Evolutionary conservation across 257 asterid species (phyloP).

Genomic region (Solanum peruvianum): DNA sequence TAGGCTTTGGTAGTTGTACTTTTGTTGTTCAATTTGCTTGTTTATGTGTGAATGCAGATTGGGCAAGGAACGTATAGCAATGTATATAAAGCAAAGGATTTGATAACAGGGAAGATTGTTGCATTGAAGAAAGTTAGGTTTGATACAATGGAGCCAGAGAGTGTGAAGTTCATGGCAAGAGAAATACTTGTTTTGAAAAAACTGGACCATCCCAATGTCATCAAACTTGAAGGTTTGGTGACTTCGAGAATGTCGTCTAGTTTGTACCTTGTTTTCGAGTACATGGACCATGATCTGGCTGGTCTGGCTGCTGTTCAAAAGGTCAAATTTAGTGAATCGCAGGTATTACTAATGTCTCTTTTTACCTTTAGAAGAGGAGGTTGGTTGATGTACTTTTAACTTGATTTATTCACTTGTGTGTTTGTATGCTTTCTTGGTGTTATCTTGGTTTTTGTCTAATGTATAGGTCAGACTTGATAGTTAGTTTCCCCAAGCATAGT

Average conservation of each 20-base stretch:
- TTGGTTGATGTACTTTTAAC: not conserved
- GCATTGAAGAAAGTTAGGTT: conserved; percentile 89
- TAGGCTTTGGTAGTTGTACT: not conserved
- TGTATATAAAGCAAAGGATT: conserved; percentile 83
- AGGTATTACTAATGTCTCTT: conserved; percentile 26
- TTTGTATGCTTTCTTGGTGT: not conserved
- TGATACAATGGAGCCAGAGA: conserved; percentile 67
- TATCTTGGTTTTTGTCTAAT: not conserved
- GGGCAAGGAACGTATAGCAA: conserved; percentile 97
- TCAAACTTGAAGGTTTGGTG: conserved; percentile 83
- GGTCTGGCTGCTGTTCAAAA: conserved; percentile 71
- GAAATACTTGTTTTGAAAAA: conserved; percentile 60
- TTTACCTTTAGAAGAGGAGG: not conserved
- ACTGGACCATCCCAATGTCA: conserved; percentile 83
- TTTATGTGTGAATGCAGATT: conserved; percentile 31
- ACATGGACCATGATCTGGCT: conserved; percentile 96
- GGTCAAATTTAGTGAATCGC: conserved; percentile 59
- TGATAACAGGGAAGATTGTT: conserved; percentile 76
- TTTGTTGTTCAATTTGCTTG: not conserved
- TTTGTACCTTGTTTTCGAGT: conserved; percentile 81
- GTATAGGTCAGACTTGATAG: not conserved
- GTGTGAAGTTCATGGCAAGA: conserved; percentile 76
- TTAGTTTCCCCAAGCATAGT: not conserved
- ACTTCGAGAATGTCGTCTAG: conserved; percentile 84
- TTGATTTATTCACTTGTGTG: not conserved